phyloP scores from a whole-genome alignment of 2,329 filamentous ascomycete genomes.

The Colletotrichum sp. region DNA sequence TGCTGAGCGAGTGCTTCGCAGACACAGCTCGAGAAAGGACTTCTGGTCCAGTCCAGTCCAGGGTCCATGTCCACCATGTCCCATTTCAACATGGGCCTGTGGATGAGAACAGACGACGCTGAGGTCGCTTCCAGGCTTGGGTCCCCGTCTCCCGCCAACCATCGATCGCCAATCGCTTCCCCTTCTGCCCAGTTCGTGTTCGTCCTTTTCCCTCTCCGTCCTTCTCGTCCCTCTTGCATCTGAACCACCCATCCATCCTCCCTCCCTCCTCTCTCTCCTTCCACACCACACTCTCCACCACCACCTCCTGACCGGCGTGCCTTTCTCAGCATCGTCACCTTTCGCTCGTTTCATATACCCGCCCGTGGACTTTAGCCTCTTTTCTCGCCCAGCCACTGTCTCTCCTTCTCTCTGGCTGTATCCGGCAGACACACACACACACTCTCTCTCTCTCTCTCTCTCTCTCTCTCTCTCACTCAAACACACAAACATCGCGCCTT shows the following conservation, averaged over 20 bases:
- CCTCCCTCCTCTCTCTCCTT: slow-evolving; percentile 10
- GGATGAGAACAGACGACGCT: slow-evolving; percentile 17
- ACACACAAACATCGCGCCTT: slow-evolving; percentile 7
- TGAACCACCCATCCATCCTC: slow-evolving; percentile 3
- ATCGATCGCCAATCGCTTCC: slow-evolving; percentile 22
- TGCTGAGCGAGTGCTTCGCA: neutral
- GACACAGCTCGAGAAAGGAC: neutral
- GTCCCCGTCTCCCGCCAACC: slow-evolving; percentile 21
- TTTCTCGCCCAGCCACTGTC: slow-evolving; percentile 22
- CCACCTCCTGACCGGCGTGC: slow-evolving; percentile 22
- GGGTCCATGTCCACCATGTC: slow-evolving; percentile 7
- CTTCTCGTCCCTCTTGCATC: slow-evolving; percentile 1
- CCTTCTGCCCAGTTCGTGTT: slow-evolving; percentile 20
- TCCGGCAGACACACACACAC: slow-evolving; percentile 12
- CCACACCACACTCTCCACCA: slow-evolving; percentile 9
- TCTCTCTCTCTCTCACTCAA: neutral
- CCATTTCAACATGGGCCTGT: slow-evolving; percentile 4
- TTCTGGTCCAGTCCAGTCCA: neutral
- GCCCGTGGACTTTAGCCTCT: slow-evolving; percentile 23
- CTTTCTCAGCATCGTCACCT: slow-evolving; percentile 22
- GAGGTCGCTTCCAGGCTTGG: slow-evolving; percentile 20
- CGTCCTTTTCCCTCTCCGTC: slow-evolving; percentile 17
- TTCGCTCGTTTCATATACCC: slow-evolving; percentile 30
- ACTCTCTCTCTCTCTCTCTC: no score
- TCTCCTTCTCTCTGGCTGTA: slow-evolving; percentile 22